These are phyloP conservation scores for Abortiporus biennis DNA, from an alignment of 1,284 basidiomycete genomes.

Conservation along the genomic window DNA sequence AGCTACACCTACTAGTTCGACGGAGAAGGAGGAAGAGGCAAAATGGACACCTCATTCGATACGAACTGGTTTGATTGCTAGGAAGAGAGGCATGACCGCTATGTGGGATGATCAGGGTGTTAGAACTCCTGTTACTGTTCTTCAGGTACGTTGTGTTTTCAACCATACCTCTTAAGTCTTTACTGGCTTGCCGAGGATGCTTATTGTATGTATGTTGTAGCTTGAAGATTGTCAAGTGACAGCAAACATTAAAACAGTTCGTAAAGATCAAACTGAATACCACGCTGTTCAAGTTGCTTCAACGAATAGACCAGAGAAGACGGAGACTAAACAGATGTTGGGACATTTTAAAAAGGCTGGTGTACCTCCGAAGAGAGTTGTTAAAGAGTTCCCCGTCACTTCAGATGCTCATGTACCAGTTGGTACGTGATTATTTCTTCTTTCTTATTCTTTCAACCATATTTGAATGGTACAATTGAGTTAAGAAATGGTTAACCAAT, in stretches of 20 bases:
- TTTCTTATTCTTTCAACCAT: neutral
- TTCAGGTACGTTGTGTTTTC: conserved; percentile 68
- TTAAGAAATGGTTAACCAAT: no score
- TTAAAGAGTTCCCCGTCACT: conserved; percentile 89
- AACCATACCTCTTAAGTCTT: conserved; percentile 7
- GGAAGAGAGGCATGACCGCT: conserved; percentile 94
- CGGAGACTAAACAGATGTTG: conserved; percentile 67
- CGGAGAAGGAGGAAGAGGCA: conserved; percentile 15
- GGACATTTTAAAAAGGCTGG: conserved; percentile 86
- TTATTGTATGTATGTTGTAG: conserved; percentile 30
- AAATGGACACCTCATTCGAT: conserved; percentile 88
- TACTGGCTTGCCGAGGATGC: neutral
- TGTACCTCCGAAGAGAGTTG: conserved; percentile 80
- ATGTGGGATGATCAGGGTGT: conserved; percentile 91
- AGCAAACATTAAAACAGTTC: conserved; percentile 60
- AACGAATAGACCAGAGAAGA: conserved; percentile 62
- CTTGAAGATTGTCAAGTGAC: conserved; percentile 84
- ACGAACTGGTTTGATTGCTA: conserved; percentile 91
- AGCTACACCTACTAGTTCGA: conserved; percentile 4
- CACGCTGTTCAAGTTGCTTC: conserved; percentile 86
- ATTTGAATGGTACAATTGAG: neutral
- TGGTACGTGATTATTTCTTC: conserved; percentile 42
- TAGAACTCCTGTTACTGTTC: conserved; percentile 86
- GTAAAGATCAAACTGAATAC: conserved; percentile 65
- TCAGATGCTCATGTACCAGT: conserved; percentile 87